Evolutionary conservation across 169 alveolate genomes (phyloP).

Genomic region (Cryptosporidium baileyi): DNA sequence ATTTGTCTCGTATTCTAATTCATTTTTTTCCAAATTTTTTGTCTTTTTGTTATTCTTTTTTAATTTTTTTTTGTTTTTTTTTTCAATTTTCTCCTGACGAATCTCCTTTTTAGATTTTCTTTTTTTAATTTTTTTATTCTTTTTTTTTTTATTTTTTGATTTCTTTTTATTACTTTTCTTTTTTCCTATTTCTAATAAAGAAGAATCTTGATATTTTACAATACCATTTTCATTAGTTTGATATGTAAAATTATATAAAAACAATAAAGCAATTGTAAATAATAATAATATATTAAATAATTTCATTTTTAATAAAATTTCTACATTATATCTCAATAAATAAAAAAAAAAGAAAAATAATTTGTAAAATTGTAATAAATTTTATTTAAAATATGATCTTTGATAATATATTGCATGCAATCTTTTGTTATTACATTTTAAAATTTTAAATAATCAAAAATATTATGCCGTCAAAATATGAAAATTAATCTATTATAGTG

Average conservation of each 20-base stretch:
- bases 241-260: background rate
- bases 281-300: background rate
- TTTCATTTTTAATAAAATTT: conserved; percentile 17
- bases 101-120: background rate
- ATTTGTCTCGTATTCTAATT: background rate
- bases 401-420: too few relatives aligned
- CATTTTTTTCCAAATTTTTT: background rate
- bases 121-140: background rate
- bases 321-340: too few relatives aligned
- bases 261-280: background rate
- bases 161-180: background rate
- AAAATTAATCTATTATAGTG: too few relatives aligned
- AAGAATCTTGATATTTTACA: background rate
- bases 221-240: conserved; percentile 3
- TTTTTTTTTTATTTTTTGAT: background rate
- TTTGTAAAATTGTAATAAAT: too few relatives aligned
- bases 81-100: background rate
- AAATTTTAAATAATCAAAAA: too few relatives aligned
- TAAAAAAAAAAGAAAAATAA: too few relatives aligned
- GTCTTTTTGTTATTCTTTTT: background rate
- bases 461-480: too few relatives aligned
- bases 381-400: too few relatives aligned
- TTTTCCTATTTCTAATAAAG: conserved; percentile 10
- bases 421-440: too few relatives aligned
- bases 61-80: background rate